These are phyloP conservation scores for Jackrogersella multiformis DNA, from an alignment of 495 filamentous ascomycete species.

Conservation along the genomic window DNA sequence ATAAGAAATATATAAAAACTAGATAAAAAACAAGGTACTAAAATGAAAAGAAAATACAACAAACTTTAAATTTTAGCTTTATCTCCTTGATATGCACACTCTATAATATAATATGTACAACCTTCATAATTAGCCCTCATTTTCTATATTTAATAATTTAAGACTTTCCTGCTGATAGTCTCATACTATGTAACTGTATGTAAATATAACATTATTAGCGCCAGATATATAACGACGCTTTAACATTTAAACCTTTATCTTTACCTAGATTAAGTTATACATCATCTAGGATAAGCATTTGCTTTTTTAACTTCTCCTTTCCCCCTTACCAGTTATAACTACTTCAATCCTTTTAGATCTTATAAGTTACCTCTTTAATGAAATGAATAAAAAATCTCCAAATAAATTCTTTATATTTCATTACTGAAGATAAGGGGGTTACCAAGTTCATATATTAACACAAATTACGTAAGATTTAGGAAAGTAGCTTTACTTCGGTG, in stretches of 20 bases:
- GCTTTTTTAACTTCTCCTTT: constrained; percentile 7
- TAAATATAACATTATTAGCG: too few relatives aligned
- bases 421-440: constrained; percentile 11
- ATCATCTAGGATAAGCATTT: constrained; percentile 5
- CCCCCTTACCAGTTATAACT: constrained; percentile 5
- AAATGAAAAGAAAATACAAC: too few relatives aligned
- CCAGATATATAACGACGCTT: not conserved
- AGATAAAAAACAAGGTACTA: too few relatives aligned
- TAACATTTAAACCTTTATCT: constrained; percentile 15
- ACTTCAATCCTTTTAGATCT: constrained; percentile 3
- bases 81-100: too few relatives aligned
- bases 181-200: too few relatives aligned
- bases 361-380: constrained; percentile 14
- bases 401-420: not conserved
- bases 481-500: constrained; percentile 11
- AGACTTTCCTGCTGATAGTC: too few relatives aligned
- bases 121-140: too few relatives aligned
- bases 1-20: too few relatives aligned
- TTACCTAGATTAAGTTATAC: constrained; percentile 4
- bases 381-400: not conserved
- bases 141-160: too few relatives aligned
- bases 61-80: too few relatives aligned
- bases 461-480: constrained; percentile 9
- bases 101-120: too few relatives aligned
- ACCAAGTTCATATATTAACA: constrained; percentile 15